A percentile compares a stretch with the other conserved stretches of the same genome.
These are phyloP conservation scores for Pyrenula massariospora DNA, from an alignment of 495 filamentous ascomycete species.

Conservation along the genomic window DNA sequence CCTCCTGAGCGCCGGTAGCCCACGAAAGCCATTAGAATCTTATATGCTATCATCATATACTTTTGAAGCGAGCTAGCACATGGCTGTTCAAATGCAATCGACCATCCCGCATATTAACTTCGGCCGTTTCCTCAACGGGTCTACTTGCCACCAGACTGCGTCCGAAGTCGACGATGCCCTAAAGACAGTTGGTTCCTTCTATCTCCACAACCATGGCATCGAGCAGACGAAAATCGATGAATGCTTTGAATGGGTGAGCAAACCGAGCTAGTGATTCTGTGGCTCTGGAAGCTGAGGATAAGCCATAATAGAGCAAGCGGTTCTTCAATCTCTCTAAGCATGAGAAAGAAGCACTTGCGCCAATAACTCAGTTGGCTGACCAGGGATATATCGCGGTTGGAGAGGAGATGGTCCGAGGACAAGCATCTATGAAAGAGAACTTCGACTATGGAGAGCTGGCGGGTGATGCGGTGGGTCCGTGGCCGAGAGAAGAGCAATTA, in stretches of 20 bases:
- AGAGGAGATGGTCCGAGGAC: background rate
- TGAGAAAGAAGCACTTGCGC: background rate
- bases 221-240: background rate
- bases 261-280: too few relatives aligned
- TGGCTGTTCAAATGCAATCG: background rate
- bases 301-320: background rate
- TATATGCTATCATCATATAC: too few relatives aligned
- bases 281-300: background rate
- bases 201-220: background rate
- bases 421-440: background rate
- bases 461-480: conserved; percentile 8
- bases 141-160: background rate
- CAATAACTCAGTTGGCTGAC: background rate
- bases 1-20: too few relatives aligned
- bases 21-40: too few relatives aligned
- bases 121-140: background rate
- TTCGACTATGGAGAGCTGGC: background rate
- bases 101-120: background rate
- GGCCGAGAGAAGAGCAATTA: conserved; percentile 40
- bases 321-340: background rate
- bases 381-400: background rate
- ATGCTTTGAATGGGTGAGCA: background rate
- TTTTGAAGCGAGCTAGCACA: too few relatives aligned
- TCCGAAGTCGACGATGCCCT: background rate
- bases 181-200: background rate